phyloP scores from a whole-genome alignment of 1,284 basidiomycete species.

The Ustilago shanxiensis region DNA sequence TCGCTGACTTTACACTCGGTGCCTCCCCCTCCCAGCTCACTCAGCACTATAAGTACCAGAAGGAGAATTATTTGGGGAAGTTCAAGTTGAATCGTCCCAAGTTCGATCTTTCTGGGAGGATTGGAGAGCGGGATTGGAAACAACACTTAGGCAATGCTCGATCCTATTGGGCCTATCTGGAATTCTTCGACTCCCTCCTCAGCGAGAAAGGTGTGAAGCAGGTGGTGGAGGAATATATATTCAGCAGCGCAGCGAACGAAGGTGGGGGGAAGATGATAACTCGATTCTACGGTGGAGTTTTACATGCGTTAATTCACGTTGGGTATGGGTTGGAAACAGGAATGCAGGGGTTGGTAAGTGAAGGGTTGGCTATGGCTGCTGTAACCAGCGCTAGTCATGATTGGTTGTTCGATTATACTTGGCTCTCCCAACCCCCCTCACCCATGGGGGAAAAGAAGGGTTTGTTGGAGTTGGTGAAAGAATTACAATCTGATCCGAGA shows the following conservation, averaged over 20 bases:
- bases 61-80: constrained; percentile 21
- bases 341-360: constrained; percentile 56
- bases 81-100: constrained; percentile 22
- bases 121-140: constrained; percentile 39
- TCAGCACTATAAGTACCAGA: constrained; percentile 21
- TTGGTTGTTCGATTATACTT: constrained; percentile 33
- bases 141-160: constrained; percentile 35
- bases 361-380: constrained; percentile 59
- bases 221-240: constrained; percentile 38
- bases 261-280: constrained; percentile 18
- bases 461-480: constrained; percentile 21
- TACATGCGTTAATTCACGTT: constrained; percentile 69
- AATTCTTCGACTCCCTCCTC: constrained; percentile 42
- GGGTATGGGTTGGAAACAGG: constrained; percentile 68
- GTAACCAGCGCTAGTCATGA: constrained; percentile 14
- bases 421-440: constrained; percentile 1
- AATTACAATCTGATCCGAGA: constrained; percentile 25
- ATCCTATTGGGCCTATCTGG: constrained; percentile 55
- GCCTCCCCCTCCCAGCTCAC: constrained; percentile 23
- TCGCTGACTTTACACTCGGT: constrained; percentile 40
- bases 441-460: not conserved
- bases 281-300: constrained; percentile 64
- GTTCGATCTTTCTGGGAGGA: constrained; percentile 31
- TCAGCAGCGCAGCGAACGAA: constrained; percentile 36
- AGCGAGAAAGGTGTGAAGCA: not conserved